Conservation (phyloP, 2,329 filamentous ascomycete genomes). For the Fusarium domesticum region DNA sequence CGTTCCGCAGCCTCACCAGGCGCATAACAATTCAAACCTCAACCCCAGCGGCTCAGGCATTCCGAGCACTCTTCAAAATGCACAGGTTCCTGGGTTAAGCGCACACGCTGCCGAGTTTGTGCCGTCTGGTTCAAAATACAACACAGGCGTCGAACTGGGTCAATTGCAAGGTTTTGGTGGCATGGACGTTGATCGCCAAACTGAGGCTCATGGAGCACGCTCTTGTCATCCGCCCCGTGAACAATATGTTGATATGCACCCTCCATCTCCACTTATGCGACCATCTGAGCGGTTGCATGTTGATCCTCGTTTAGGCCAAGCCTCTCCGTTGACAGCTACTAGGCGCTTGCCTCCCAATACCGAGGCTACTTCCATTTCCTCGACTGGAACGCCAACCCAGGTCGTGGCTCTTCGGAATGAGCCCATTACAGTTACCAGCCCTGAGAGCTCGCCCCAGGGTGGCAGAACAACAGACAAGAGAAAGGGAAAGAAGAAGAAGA, state of each 20-base stretch:
- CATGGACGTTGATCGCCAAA: slow-evolving; percentile 22
- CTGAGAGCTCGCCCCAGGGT: slow-evolving; percentile 58
- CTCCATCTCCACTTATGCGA: slow-evolving; percentile 62
- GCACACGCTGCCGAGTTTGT: slow-evolving; percentile 22
- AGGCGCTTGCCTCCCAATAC: slow-evolving; percentile 26
- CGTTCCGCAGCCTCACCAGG: slow-evolving; percentile 8
- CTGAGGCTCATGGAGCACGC: slow-evolving; percentile 10
- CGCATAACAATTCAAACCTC: slow-evolving; percentile 6
- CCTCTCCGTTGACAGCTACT: slow-evolving; percentile 55
- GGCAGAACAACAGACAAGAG: slow-evolving; percentile 49
- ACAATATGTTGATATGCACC: slow-evolving; percentile 32
- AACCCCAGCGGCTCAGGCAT: slow-evolving; percentile 8
- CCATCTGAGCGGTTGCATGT: slow-evolving; percentile 67
- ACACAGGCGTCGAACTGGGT: slow-evolving; percentile 41
- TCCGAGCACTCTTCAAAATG: slow-evolving; percentile 13
- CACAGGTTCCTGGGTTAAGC: slow-evolving; percentile 34
- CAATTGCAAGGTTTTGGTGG: slow-evolving; percentile 42
- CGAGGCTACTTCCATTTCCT: slow-evolving; percentile 18
- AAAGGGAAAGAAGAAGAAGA: slow-evolving; percentile 51
- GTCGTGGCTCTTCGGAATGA: slow-evolving; percentile 56
- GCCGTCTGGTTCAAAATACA: slow-evolving; percentile 18
- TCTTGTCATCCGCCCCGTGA: slow-evolving; percentile 19
- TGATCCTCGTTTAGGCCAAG: slow-evolving; percentile 65
- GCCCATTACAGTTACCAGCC: slow-evolving; percentile 48
- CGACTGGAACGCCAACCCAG: slow-evolving; percentile 45